Base-by-base conservation (phyloP, 257 asterid genomes). In the Cordia subcordata region DNA sequence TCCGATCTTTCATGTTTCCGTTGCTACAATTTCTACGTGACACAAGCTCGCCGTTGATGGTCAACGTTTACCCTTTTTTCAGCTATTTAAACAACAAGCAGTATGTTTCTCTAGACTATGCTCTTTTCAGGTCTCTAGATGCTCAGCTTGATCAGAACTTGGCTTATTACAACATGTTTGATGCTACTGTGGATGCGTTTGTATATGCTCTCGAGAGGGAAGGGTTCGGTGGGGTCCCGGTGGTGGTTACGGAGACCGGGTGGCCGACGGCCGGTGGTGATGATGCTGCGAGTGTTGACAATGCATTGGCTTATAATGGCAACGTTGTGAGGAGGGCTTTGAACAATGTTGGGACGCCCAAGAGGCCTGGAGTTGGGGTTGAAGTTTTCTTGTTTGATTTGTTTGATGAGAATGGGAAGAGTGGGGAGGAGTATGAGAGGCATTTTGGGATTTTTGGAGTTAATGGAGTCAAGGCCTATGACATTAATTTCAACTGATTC, bases 221-320 rank as follows among this genome's bases (percentile, higher is more conserved):
- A 65, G 96, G 91, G 47, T 87, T 80, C 17, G 21, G 40, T 0
- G 82, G 77, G 57, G 75, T 87, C 8, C 86, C 82, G 15, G 77
- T 85, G 65, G 81, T 79, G 75, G 96, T 87, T 73, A 79, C 87
- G 46, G 94, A 85, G 78, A 84, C 91, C 1, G 94, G 96, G 33
- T 87, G 94, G 96, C 91, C 94, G 5, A 81, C 85, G 10, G 44
- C 44, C 12, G 70, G 51, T 0, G 91, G 94, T 0, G 90, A 79
- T 0, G 77, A 56, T 4, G 94, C 77, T 0, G 87, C 85, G 8
- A 77, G 69, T 13, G 65, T 44, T 4, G 82, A 79, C 5, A 82
- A 81, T 54, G 96, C 96, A 9, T 53, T 77, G 72, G 75, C 81
- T 42, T 87, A 87, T 52, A 85, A 83, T 62, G 80, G 71, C 13